A percentile compares a stretch with the other conserved stretches of the same genome.
phyloP scores from a whole-genome alignment of 352 stramenopile genomes.

The Phytopythium aichiense region DNA sequence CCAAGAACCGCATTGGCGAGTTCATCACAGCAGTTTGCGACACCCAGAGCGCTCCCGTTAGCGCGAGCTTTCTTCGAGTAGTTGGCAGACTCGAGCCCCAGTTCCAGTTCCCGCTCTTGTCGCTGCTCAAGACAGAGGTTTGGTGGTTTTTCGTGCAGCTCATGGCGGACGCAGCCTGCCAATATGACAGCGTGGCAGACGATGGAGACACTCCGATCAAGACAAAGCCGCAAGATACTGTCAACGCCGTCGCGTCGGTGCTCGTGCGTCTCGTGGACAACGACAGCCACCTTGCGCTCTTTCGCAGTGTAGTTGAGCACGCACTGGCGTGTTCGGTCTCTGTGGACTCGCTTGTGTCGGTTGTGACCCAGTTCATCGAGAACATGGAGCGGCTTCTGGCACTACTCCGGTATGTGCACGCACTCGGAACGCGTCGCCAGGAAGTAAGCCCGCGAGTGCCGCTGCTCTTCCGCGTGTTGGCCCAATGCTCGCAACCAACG shows the following conservation, averaged over 20 bases:
- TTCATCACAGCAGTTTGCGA: constrained; percentile 36
- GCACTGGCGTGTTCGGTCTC: constrained; percentile 30
- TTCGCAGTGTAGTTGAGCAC: constrained; percentile 40
- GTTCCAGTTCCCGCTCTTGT: constrained; percentile 38
- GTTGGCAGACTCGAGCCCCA: constrained; percentile 33
- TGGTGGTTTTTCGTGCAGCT: constrained; percentile 56
- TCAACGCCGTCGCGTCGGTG: constrained; percentile 44
- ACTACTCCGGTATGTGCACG: neutral
- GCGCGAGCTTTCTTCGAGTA: constrained; percentile 35
- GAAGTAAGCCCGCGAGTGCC: neutral
- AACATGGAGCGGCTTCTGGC: neutral
- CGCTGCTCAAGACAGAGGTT: constrained; percentile 23
- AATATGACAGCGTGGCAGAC: neutral
- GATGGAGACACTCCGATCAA: neutral
- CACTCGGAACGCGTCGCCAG: neutral
- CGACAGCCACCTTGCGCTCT: constrained; percentile 23
- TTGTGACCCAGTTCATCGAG: constrained; percentile 8
- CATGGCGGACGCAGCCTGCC: constrained; percentile 15
- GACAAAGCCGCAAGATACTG: constrained; percentile 7
- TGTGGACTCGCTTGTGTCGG: constrained; percentile 38
- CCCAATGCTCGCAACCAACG: constrained; percentile 35
- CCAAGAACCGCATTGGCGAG: constrained; percentile 28
- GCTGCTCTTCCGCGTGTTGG: constrained; percentile 52
- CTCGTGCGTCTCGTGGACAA: constrained; percentile 30
- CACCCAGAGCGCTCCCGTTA: constrained; percentile 18